Conservation (phyloP, 495 filamentous ascomycete species). For the Podospora pseudoanserina region DNA sequence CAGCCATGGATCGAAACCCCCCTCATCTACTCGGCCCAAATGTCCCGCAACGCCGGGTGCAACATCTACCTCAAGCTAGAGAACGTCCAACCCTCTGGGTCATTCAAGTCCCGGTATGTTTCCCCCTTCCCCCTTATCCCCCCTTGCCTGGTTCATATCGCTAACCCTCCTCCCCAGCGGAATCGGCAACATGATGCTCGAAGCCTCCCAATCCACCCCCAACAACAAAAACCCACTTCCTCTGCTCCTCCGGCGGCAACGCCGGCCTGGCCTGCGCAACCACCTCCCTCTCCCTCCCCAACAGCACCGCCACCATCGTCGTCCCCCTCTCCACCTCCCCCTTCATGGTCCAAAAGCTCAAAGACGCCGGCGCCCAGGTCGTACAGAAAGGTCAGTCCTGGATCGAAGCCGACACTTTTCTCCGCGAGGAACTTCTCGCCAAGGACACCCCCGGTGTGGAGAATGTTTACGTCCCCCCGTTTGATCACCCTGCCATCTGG, state of each 20-base stretch:
- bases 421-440: slow-evolving; percentile 58
- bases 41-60: slow-evolving; percentile 71
- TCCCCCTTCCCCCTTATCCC: background rate
- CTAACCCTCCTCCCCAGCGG: slow-evolving; percentile 39
- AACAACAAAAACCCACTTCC: slow-evolving; percentile 64
- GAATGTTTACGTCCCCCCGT: slow-evolving; percentile 86
- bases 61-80: slow-evolving; percentile 91
- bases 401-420: slow-evolving; percentile 71
- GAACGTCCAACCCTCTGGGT: slow-evolving; percentile 85
- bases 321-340: slow-evolving; percentile 65
- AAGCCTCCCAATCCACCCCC: slow-evolving; percentile 37
- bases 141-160: background rate
- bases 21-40: slow-evolving; percentile 60
- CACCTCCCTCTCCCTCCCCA: slow-evolving; percentile 65
- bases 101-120: slow-evolving; percentile 78
- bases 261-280: slow-evolving; percentile 87
- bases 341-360: slow-evolving; percentile 72
- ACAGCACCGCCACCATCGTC: slow-evolving; percentile 72
- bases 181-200: slow-evolving; percentile 74
- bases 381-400: slow-evolving; percentile 69
- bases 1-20: slow-evolving; percentile 72
- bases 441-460: slow-evolving; percentile 34
- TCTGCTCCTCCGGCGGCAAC: slow-evolving; percentile 83
- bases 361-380: slow-evolving; percentile 62
- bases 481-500: slow-evolving; percentile 86